Evolutionary conservation across 2,329 filamentous ascomycete species (phyloP).

Genomic region (Aspergillus arachidicola): DNA sequence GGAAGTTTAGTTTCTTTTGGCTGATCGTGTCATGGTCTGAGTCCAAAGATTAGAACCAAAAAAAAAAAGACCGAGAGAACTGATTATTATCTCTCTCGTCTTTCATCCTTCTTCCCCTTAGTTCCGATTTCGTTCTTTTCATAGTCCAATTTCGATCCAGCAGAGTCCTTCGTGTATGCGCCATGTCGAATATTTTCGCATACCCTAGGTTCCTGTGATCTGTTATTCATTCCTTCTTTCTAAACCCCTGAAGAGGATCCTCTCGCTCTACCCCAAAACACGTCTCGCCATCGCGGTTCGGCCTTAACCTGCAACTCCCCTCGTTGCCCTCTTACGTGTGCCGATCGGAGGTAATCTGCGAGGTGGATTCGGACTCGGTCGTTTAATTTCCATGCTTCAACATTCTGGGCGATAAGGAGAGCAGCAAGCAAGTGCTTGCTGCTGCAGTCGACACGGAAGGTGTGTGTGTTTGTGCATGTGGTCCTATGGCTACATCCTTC

Average conservation of each 20-base stretch:
- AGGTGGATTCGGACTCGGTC: slow-evolving; percentile 30
- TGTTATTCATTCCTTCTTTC: slow-evolving; percentile 16
- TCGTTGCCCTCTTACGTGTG: slow-evolving; percentile 16
- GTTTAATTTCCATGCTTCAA: slow-evolving; percentile 49
- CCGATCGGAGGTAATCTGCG: slow-evolving; percentile 30
- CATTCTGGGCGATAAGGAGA: slow-evolving; percentile 47
- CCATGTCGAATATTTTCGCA: slow-evolving; percentile 36
- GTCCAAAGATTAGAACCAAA: slow-evolving; percentile 13
- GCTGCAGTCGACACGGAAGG: slow-evolving; percentile 51
- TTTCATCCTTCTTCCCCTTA: slow-evolving; percentile 6
- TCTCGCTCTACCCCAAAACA: slow-evolving; percentile 1
- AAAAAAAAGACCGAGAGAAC: slow-evolving; percentile 4
- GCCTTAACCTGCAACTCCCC: slow-evolving; percentile 9
- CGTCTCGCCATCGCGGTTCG: slow-evolving; percentile 11
- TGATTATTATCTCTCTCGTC: slow-evolving; percentile 7
- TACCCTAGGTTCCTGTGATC: slow-evolving; percentile 36
- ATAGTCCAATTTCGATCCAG: slow-evolving; percentile 23
- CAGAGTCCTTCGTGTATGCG: slow-evolving; percentile 30
- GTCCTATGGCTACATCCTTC: slow-evolving; percentile 8
- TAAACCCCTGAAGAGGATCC: slow-evolving; percentile 21
- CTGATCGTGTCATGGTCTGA: slow-evolving; percentile 24
- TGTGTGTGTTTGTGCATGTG: slow-evolving; percentile 31
- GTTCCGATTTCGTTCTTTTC: slow-evolving; percentile 15
- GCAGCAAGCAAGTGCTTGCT: slow-evolving; percentile 53
- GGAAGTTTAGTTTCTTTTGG: slow-evolving; percentile 11